Evolutionary conservation across 2,329 filamentous ascomycete species (phyloP).

Genomic region (Xylariaceae sp.): DNA sequence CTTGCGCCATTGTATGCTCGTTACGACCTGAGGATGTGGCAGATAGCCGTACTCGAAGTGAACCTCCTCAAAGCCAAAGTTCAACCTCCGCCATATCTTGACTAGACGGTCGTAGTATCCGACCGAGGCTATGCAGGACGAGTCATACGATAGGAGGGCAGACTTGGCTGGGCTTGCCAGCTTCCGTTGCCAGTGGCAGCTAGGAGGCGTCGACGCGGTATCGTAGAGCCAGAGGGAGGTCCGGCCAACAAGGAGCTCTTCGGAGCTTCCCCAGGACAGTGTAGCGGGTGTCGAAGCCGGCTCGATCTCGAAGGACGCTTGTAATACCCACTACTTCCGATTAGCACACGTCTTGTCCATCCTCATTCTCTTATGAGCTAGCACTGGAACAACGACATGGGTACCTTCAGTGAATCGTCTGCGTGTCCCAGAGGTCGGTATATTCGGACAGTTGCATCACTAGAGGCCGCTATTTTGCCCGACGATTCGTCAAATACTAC

Average conservation of each 20-base stretch:
- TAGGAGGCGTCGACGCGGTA: slow-evolving; percentile 41
- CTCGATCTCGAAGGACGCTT: slow-evolving; percentile 53
- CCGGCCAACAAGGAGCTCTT: slow-evolving; percentile 79
- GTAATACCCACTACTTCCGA: slow-evolving; percentile 52
- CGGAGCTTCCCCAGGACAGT: slow-evolving; percentile 80
- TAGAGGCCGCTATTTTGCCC: slow-evolving; percentile 79
- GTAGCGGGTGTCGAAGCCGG: slow-evolving; percentile 41
- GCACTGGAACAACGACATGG: slow-evolving; percentile 5
- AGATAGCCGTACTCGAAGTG: slow-evolving; percentile 90
- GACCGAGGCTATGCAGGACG: slow-evolving; percentile 76
- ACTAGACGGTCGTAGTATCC: slow-evolving; percentile 74
- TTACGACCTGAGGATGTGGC: slow-evolving; percentile 75
- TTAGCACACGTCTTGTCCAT: slow-evolving; percentile 2
- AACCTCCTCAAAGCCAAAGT: slow-evolving; percentile 76
- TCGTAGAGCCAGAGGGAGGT: slow-evolving; percentile 63
- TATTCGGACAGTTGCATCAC: slow-evolving; percentile 61
- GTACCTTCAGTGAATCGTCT: slow-evolving; percentile 69
- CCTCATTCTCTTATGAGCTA: no score
- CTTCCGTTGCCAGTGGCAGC: slow-evolving; percentile 65
- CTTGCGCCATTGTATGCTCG: slow-evolving; percentile 77
- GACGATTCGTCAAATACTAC: slow-evolving; percentile 75
- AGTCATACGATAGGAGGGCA: slow-evolving; percentile 79
- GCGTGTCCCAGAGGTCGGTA: slow-evolving; percentile 70
- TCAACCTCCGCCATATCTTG: slow-evolving; percentile 87
- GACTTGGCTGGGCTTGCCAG: slow-evolving; percentile 70